Base-by-base conservation (phyloP, 2,329 filamentous ascomycete genomes). In the Huntiella moniliformis region DNA sequence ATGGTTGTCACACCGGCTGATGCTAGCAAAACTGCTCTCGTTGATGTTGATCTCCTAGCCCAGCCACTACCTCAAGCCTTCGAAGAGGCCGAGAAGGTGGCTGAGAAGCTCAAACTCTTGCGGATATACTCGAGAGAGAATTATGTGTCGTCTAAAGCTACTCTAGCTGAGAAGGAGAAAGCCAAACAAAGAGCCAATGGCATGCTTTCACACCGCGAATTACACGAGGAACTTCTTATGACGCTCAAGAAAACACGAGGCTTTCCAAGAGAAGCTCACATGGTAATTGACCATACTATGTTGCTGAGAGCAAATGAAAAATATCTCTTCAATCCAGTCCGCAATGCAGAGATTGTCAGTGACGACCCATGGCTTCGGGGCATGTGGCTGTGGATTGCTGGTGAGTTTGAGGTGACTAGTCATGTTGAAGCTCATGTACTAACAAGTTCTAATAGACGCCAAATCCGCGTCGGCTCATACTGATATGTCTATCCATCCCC, bases 361-460 rank as follows among this genome's bases (percentile, higher is more conserved):
- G 80, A 84, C 50, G 78, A 87, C 54, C 73, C 72, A 28, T 83
- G 81, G 73, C 64, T 88, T n/a, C 70, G 76, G 48, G 79, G 82
- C 47, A 64, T 82, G n/a, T 92, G 84, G 84, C 72, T 75, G 40
- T 83, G 82, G 68, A 67, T 87, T 41, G 68, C 72, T 49, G 74
- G 80, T 76, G 55, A 56, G 65, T 67, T 8, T 34, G 10, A 10
- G 10, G 5, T 44, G 32, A 11, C 41, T 35, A 13, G 28, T 8
- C 34, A 31, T 13, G 38, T 47, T 28, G 7, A 7, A 40, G 13
- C 18, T 32, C 6, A 12, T 13, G 7, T 38, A 28, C 34, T 1
- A 22, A 10, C 13, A 38, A 4, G 15, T 35, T 46, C 54, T 59
- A 37, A 36, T 51, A 73, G 75, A 72, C 50, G 76, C 77, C 1